A percentile compares a stretch with the other conserved stretches of the same genome.
phyloP scores from a whole-genome alignment of 2,329 filamentous ascomycete species.

The Xylaria hypoxylon region DNA sequence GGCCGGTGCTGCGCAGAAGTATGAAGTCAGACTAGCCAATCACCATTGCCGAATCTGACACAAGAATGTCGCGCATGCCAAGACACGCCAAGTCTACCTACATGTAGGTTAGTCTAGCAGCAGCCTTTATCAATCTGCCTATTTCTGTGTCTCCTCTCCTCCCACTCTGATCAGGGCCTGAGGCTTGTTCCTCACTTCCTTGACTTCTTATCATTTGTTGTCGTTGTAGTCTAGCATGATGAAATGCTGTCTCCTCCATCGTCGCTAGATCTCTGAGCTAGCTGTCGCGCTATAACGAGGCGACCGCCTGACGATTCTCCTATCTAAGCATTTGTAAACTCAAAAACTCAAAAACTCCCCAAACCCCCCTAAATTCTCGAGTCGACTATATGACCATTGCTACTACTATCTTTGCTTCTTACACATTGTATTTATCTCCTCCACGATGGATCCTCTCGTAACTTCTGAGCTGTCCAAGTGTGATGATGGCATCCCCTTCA shows the following conservation, averaged over 20 bases:
- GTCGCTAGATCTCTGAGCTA: no score
- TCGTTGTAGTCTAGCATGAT: background rate
- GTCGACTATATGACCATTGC: background rate
- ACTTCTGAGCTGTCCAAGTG: constrained; percentile 44
- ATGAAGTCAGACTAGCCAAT: constrained; percentile 29
- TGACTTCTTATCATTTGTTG: background rate
- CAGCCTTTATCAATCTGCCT: constrained; percentile 18
- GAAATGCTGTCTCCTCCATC: background rate
- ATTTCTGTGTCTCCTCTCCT: constrained; percentile 1
- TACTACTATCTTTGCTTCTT: background rate
- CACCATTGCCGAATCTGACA: constrained; percentile 17
- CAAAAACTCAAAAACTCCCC: no score
- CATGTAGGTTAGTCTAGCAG: background rate
- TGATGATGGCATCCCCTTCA: constrained; percentile 73
- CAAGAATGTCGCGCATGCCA: constrained; percentile 37
- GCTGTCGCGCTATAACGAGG: background rate
- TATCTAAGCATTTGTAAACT: constrained; percentile 8
- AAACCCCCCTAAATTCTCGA: background rate
- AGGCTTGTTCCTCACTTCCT: background rate
- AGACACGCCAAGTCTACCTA: no score
- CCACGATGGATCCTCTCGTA: constrained; percentile 47
- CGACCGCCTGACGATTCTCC: background rate
- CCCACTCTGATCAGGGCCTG: constrained; percentile 2
- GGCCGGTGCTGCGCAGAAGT: constrained; percentile 8
- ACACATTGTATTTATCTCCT: background rate